Evolutionary conservation across 352 stramenopile species (phyloP).

Genomic region (Globisporangium acanthophoron): DNA sequence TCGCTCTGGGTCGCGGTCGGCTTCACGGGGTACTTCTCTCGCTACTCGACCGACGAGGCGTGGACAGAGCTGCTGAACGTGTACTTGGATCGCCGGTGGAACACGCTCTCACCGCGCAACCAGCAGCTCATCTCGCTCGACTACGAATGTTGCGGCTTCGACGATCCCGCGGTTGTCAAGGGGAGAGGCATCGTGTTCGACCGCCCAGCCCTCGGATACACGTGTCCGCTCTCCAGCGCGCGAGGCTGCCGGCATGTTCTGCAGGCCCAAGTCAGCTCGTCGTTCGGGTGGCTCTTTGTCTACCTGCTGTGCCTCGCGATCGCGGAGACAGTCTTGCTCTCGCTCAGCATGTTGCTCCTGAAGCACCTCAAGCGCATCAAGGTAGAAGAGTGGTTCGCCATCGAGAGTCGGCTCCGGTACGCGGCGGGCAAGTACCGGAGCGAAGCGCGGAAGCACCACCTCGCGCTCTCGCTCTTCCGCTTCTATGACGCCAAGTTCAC

Average conservation of each 20-base stretch:
- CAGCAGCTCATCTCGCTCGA: conserved; percentile 36
- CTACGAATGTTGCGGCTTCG: conserved; percentile 48
- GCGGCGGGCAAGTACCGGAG: conserved; percentile 43
- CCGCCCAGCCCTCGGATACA: conserved; percentile 26
- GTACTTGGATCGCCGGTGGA: conserved; percentile 41
- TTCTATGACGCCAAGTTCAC: conserved; percentile 61
- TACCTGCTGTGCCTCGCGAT: conserved; percentile 32
- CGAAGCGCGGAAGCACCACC: conserved; percentile 33
- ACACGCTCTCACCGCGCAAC: conserved; percentile 15
- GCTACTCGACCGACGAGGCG: conserved; percentile 19
- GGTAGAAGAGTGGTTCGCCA: conserved; percentile 34
- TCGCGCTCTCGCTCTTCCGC: conserved; percentile 40
- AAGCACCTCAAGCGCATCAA: conserved; percentile 25
- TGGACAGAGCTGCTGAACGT: conserved; percentile 26
- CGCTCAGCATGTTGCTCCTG: conserved; percentile 21
- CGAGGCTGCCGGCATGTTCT: conserved; percentile 31
- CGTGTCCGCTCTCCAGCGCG: conserved; percentile 31
- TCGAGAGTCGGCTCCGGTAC: conserved; percentile 51
- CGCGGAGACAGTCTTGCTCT: conserved; percentile 22
- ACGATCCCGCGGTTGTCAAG: conserved; percentile 30
- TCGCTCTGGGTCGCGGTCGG: conserved; percentile 26
- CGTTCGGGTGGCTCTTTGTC: conserved; percentile 41
- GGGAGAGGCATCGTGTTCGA: conserved; percentile 38
- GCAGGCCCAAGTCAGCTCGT: conserved; percentile 23
- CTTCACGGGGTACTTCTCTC: conserved; percentile 31